Evolutionary conservation across 129 eudicot genomes (phyloP).

Genomic region (Flaveria linearis): DNA sequence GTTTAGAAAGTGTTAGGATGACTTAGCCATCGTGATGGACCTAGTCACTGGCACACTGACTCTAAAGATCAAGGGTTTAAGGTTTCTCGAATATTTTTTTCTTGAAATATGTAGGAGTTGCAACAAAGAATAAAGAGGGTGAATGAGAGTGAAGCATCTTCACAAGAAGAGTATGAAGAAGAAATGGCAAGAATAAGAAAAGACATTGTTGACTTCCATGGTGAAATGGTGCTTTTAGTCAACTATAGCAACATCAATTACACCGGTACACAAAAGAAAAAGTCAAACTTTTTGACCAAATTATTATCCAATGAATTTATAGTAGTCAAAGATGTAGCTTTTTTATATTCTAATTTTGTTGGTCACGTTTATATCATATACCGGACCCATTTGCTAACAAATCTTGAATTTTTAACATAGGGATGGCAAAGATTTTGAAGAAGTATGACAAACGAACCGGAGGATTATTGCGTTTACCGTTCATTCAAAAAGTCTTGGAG

Average conservation of each 20-base stretch:
- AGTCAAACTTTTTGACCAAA: conserved; percentile 23
- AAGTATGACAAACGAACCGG: conserved; percentile 93
- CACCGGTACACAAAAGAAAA: conserved; percentile 55
- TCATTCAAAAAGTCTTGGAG: conserved; percentile 66
- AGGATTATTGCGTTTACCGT: conserved; percentile 63
- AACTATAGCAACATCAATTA: conserved; percentile 85
- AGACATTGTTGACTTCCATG: conserved; percentile 87
- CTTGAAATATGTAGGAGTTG: conserved; percentile 57
- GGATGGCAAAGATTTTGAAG: conserved; percentile 86
- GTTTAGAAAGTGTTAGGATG: background rate
- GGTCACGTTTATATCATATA: background rate
- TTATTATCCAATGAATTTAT: conserved; percentile 3
- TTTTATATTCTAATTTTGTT: background rate
- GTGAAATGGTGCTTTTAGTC: conserved; percentile 91
- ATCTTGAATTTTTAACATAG: conserved; percentile 29
- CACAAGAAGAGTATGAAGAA: conserved; percentile 50
- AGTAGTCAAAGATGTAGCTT: background rate
- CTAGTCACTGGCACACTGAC: background rate
- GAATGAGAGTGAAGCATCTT: conserved; percentile 48
- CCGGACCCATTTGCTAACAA: background rate
- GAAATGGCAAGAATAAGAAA: conserved; percentile 66
- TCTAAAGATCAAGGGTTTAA: background rate
- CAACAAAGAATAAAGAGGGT: conserved; percentile 67
- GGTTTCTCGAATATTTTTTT: background rate
- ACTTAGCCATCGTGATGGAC: background rate